A percentile compares a stretch with the other conserved stretches of the same genome.
Evolutionary conservation across 140 eudicot genomes (phyloP).

Genomic region (Erigeron philadelphicus): DNA sequence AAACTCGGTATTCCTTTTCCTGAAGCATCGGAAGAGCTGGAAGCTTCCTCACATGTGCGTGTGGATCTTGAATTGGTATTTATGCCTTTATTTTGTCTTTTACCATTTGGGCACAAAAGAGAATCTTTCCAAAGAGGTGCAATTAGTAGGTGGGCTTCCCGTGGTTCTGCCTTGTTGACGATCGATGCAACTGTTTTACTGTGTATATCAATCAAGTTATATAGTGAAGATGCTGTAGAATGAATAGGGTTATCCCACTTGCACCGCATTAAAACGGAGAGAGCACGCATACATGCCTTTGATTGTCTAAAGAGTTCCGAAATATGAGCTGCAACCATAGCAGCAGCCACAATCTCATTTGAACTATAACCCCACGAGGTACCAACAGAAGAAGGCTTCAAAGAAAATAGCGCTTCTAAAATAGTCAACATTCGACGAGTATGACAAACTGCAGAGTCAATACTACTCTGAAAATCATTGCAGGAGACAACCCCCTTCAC

Average conservation of each 20-base stretch:
- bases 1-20: slow-evolving; percentile 57
- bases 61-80: slow-evolving; percentile 33
- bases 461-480: slow-evolving; percentile 47
- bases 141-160: slow-evolving; percentile 68
- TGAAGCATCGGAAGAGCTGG: slow-evolving; percentile 32
- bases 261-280: slow-evolving; percentile 69
- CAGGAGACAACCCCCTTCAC: slow-evolving; percentile 37
- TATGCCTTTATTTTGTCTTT: not conserved
- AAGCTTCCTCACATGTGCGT: slow-evolving; percentile 34
- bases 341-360: slow-evolving; percentile 96
- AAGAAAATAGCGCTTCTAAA: slow-evolving; percentile 83
- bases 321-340: slow-evolving; percentile 98
- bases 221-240: slow-evolving; percentile 79
- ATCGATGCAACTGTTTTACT: slow-evolving; percentile 94
- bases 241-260: slow-evolving; percentile 92
- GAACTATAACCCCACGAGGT: slow-evolving; percentile 96
- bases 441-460: slow-evolving; percentile 79
- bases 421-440: slow-evolving; percentile 79
- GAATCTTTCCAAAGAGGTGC: slow-evolving; percentile 49
- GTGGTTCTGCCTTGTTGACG: slow-evolving; percentile 87
- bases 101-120: slow-evolving; percentile 24
- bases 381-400: slow-evolving; percentile 92
- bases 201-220: slow-evolving; percentile 77
- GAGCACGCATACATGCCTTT: slow-evolving; percentile 89
- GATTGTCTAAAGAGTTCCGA: slow-evolving; percentile 86